phyloP scores from a whole-genome alignment of 2,329 filamentous ascomycete genomes.

The Monosporascus sp. region DNA sequence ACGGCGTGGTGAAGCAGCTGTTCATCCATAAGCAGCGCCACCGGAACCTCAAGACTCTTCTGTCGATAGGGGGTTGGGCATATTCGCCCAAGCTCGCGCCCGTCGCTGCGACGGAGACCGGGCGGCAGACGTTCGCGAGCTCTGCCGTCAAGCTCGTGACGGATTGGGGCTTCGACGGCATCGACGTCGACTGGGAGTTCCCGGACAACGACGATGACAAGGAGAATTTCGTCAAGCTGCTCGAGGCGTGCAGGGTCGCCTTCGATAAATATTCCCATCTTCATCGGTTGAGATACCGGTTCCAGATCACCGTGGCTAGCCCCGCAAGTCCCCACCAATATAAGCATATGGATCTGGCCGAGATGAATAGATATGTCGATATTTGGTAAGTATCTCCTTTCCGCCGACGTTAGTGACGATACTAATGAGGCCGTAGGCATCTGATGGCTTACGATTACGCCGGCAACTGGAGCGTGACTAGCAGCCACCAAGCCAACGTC shows the following conservation, averaged over 20 bases:
- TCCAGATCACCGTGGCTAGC: constrained; percentile 46
- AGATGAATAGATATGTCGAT: constrained; percentile 54
- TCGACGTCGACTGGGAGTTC: constrained; percentile 56
- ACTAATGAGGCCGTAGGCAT: constrained; percentile 23
- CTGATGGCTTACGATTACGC: constrained; percentile 68
- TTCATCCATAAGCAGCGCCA: constrained; percentile 71
- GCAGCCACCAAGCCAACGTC: constrained; percentile 68
- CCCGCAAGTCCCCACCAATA: constrained; percentile 45
- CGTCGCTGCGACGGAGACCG: constrained; percentile 56
- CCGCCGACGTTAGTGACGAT: background rate
- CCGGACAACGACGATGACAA: constrained; percentile 36
- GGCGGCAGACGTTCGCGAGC: constrained; percentile 61
- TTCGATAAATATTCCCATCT: constrained; percentile 23
- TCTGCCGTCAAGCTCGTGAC: constrained; percentile 64
- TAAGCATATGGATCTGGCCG: constrained; percentile 41
- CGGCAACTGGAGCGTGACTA: constrained; percentile 57
- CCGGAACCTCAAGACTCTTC: constrained; percentile 68
- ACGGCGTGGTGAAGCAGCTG: constrained; percentile 74
- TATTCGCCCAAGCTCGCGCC: constrained; percentile 65
- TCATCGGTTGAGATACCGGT: constrained; percentile 34
- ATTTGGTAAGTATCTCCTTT: constrained; percentile 36
- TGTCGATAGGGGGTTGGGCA: constrained; percentile 78
- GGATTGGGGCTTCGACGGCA: constrained; percentile 57
- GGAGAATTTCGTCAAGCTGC: constrained; percentile 35
- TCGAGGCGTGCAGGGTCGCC: constrained; percentile 36